Base-by-base conservation (phyloP, 768 basidiomycete species). In the Sistotremastrum suecicum region DNA sequence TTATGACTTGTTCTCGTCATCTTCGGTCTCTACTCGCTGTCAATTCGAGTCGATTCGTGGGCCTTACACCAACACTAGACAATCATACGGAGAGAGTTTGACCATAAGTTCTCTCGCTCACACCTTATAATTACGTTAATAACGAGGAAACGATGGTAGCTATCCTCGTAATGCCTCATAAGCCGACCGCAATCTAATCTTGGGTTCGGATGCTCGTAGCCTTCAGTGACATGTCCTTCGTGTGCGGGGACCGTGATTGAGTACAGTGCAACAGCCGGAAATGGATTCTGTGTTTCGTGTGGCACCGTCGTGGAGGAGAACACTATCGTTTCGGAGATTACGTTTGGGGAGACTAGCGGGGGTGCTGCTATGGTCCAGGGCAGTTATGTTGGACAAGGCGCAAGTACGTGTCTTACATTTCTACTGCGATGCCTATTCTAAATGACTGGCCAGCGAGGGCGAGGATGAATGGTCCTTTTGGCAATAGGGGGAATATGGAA, bases 301-400 rank as follows among this genome's bases (percentile, higher is more conserved):
- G 89, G 88, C 40, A 84, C 81, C 5, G 90, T 98, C 11, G 70
- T 94, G 7, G 89, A 94, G 63, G 88, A 95, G 62, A 91, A 89
- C 56, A 78, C 83, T 2, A 90, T 98, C 49, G 88, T 97, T 7
- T 85, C 82, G 51, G 95, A 99, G 59, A 77, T 99, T 46, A 78
- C 80, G 1, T 99, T 99, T 54, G 89, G 90, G n/a, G 95, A 99
- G 68, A 84, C 85, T 3, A 75, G 83, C 7, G 73, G 75, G 31
- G 95, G 95, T 29, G 88, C 91, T 4, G 92, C 94, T 1, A 87
- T 97, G 70, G 92, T 95, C 1, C 85, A 92, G 56, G 95, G 95
- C 2, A 80, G 83, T 3, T 95, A 86, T 55, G 89, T 99, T 8
- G 86, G 76, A 0, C 83, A 87, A 55, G 86, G 88, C 46, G 80